Conservation (phyloP, 2,329 filamentous ascomycete genomes). For the Colletotrichum sp. region DNA sequence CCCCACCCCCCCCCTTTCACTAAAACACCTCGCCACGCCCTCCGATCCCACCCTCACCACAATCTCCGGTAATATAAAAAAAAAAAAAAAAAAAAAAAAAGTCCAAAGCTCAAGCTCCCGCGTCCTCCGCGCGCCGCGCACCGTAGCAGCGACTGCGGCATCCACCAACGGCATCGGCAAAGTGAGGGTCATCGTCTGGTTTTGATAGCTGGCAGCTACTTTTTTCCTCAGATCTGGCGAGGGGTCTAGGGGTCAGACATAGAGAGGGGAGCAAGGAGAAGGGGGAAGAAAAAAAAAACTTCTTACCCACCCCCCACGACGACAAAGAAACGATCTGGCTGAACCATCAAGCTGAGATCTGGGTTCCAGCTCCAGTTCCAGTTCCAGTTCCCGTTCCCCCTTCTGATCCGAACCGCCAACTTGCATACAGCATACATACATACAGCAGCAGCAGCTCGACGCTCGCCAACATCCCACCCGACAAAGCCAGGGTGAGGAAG, state of each 20-base stretch:
- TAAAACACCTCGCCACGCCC: too few species aligned
- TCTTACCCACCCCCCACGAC: conserved; percentile 5
- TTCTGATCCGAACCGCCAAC: neutral
- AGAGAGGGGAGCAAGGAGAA: neutral
- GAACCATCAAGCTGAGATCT: neutral
- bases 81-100: neutral
- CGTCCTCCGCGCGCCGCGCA: conserved; percentile 14
- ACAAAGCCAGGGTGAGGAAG: neutral
- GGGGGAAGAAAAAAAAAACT: neutral
- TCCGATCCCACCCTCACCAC: too few species aligned
- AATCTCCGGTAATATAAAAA: too few species aligned
- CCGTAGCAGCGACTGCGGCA: neutral
- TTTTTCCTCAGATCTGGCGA: neutral
- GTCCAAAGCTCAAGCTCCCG: conserved; percentile 18
- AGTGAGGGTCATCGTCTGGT: neutral
- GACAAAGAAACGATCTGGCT: conserved; percentile 6
- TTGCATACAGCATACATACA: neutral
- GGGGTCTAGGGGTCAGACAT: neutral
- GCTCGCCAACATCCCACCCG: neutral
- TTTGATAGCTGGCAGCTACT: neutral
- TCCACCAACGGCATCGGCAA: conserved; percentile 2
- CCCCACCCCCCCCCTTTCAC: too few species aligned
- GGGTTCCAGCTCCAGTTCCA: neutral
- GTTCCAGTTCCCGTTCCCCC: neutral
- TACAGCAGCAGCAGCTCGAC: neutral